Evolutionary conservation across 371 early-diverging fungal species (phyloP), one percentile per base, ranked within the genome.

Genomic region (Mucor irregularis): DNA sequence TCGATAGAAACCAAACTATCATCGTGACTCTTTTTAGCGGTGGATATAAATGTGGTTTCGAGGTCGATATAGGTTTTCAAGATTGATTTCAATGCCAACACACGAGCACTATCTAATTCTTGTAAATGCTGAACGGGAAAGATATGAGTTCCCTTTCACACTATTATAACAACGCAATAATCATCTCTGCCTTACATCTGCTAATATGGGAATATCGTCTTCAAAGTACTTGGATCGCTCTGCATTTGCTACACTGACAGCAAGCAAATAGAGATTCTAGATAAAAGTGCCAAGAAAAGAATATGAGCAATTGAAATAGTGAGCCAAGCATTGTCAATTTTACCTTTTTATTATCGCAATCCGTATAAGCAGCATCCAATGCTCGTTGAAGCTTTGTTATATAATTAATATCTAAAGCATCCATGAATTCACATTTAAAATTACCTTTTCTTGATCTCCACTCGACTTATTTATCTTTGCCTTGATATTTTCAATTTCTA

Each of bases 321-420:
- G 24, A 42, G 13, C 10, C 16, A 13, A 19, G 48, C 14, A 2
- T 44, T 14, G 11, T 44, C 0, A 26, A 46, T 2, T 8, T 14
- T 71, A 87, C 91, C 81, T 93, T 93, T 65, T 79, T 79, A 64
- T 90, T 91, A 59, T 91, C 83, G 73, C 90, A 80, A 33, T 93
- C 90, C 8, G 88, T 47, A 24, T 85, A 76, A 50, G 87, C 88
- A 48, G 87, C 80, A 34, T 86, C 83, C 61, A 83, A 73, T 26
- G 76, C 73, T 50, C 68, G 67, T 63, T 81, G 76, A 34, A 73
- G 56, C 79, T 83, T n/a, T n/a, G n/a, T n/a, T n/a, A n/a, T n/a
- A 59, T 40, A 28, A 10, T n/a, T 39, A 7, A n/a, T 10, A 17
- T 17, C 37, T 34, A 14, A 33, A 3, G n/a, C 11, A 17, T 30